Evolutionary conservation across 139 green algal genomes (phyloP), one percentile per base, ranked within the genome.

Genomic region (Coelastrella sp.): DNA sequence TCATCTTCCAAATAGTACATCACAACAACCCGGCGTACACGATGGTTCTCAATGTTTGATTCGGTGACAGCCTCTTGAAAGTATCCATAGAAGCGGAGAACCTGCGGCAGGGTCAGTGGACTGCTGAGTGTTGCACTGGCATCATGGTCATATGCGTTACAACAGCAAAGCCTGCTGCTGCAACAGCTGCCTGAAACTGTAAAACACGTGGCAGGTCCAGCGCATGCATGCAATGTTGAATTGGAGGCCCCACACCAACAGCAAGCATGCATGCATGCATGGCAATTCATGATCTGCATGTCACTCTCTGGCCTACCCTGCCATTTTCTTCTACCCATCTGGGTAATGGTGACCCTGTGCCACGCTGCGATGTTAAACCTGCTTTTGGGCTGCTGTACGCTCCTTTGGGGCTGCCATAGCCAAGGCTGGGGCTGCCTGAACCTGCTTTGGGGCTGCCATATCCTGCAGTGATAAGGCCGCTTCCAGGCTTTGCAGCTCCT

Each of bases 1-100:
- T 96, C 97, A 88, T 99, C 96, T 92, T 98, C 96, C 7, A 99
- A 90, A 92, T 99, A 99, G 90, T 97, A 97, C 89, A 97, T 96
- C 7, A 99, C 89, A 23, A 97, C 91, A 54, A 87, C 81, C 47
- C 64, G 96, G 68, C 97, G 94, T 32, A 98, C 89, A 66, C 97
- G 94, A 89, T 95, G 94, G 79, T 97, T 96, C 90, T 98, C 96
- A 80, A 96, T 94, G 80, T 95, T 93, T 68, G 88, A 95, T 86
- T 99, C 95, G 3, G 91, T 92, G 17, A 99, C 96, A 2, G 76
- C 73, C 91, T 99, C 97, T 81, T 96, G 96, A 92, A 98, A 99
- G 90, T 97, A 99, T 47, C 94, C 97, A 89, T 94, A 98, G 94
- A 98, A 99, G 19, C 98, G 94, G 47, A 99, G 92, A 11, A 99